phyloP scores from a whole-genome alignment of 2,329 filamentous ascomycete species.

The Huntiella decipiens region DNA sequence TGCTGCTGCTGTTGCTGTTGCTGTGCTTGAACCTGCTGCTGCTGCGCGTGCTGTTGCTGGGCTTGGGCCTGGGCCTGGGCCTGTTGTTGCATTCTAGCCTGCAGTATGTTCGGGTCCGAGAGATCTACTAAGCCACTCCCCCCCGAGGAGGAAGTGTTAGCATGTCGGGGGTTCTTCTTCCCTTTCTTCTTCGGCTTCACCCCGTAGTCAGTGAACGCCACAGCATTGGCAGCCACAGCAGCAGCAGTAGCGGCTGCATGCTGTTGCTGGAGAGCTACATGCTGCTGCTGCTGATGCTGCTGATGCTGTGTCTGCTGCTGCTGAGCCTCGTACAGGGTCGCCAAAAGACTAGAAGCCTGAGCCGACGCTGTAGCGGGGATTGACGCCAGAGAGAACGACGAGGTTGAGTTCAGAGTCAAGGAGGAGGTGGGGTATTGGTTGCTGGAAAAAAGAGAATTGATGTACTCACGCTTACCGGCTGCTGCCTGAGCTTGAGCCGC shows the following conservation, averaged over 20 bases:
- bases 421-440: constrained; percentile 71
- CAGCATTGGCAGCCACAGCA: constrained; percentile 36
- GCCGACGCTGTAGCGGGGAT: constrained; percentile 65
- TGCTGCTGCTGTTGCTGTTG: constrained; percentile 40
- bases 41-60: too few relatives aligned
- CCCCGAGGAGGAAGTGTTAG: constrained; percentile 99
- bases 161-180: constrained; percentile 99
- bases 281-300: constrained; percentile 2
- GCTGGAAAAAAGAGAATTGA: constrained; percentile 69
- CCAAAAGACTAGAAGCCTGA: constrained; percentile 79
- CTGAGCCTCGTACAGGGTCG: constrained; percentile 77
- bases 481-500: constrained; percentile 26
- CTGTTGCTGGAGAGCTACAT: not conserved
- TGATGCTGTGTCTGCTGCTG: constrained; percentile 14
- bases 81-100: constrained; percentile 63
- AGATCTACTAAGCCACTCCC: constrained; percentile 99
- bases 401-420: constrained; percentile 77
- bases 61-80: too few relatives aligned
- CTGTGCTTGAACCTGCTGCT: too few relatives aligned
- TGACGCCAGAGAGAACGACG: constrained; percentile 69
- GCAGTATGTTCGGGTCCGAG: constrained; percentile 99
- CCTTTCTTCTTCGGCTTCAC: constrained; percentile 99
- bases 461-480: constrained; percentile 87
- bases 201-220: constrained; percentile 62
- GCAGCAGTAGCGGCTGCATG: not conserved